These are phyloP conservation scores for Hypsizygus marmoreus DNA, from an alignment of 768 basidiomycete species.

Conservation along the genomic window DNA sequence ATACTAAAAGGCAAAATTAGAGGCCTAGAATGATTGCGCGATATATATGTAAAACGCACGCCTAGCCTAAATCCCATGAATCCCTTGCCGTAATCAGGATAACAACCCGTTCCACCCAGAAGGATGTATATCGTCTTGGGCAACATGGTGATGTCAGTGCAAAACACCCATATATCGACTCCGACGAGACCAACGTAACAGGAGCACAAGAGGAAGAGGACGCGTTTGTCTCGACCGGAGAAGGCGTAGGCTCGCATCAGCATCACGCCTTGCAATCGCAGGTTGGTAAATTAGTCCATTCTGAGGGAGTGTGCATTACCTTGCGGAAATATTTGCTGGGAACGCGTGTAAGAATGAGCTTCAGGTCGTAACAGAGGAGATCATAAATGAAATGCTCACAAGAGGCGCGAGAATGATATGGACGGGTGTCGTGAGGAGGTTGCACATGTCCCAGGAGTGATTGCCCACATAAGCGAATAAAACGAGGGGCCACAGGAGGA, in stretches of 20 bases:
- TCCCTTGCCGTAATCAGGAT: slow-evolving; percentile 36
- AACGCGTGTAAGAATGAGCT: slow-evolving; percentile 3
- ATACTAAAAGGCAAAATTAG: slow-evolving; percentile 12
- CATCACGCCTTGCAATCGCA: no score
- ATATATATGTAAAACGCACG: slow-evolving; percentile 24
- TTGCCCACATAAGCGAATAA: slow-evolving; percentile 40
- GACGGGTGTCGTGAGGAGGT: slow-evolving; percentile 28
- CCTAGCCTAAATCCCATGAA: slow-evolving; percentile 33
- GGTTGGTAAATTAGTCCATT: no score
- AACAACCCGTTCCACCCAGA: slow-evolving; percentile 36
- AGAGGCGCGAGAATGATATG: slow-evolving; percentile 36
- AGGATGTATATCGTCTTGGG: slow-evolving; percentile 24
- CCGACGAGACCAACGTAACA: slow-evolving; percentile 34
- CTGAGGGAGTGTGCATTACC: slow-evolving; percentile 26
- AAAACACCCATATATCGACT: slow-evolving; percentile 40
- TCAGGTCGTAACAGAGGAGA: neutral
- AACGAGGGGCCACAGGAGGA: slow-evolving; percentile 36
- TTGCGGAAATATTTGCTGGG: slow-evolving; percentile 43
- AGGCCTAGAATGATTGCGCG: neutral
- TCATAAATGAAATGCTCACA: slow-evolving; percentile 19
- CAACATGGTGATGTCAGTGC: slow-evolving; percentile 22
- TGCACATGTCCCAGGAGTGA: slow-evolving; percentile 32
- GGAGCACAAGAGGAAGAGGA: slow-evolving; percentile 29
- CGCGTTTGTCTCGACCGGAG: slow-evolving; percentile 31
- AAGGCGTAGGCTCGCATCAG: slow-evolving; percentile 47